Evolutionary conservation across 768 basidiomycete species (phyloP), one percentile per base, ranked within the genome.

Genomic region (Pisolithus orientalis): DNA sequence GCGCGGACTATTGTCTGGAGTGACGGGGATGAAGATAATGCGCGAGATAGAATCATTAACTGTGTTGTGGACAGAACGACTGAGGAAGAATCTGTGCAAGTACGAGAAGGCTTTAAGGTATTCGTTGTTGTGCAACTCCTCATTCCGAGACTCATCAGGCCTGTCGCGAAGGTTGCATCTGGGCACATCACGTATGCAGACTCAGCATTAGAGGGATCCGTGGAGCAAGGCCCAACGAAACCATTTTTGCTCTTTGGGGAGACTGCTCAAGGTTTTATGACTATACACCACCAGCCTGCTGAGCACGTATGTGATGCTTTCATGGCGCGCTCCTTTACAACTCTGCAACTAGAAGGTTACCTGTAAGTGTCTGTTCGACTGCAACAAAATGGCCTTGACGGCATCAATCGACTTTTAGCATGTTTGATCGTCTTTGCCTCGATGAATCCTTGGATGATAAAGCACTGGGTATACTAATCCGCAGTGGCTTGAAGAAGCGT

Each of bases 11-110:
- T 84, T 46, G 59, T 80, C 3, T 82, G 75, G 75, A 65, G 58
- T 11, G 62, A 72, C 5, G 34, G 31, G 17, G 46, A 34, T 6
- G 31, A 34, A 11, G 32, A 34, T 24, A 6, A 16, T 16, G 31
- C 8, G 8, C 34, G 46, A 2, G 17, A 21, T 25, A n/a, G 32
- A 21, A 47, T 47, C n/a, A 37, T 47, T 8, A 37, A n/a, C 10
- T 47, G 46, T 11, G 32, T 37, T 7, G 31, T 47, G 17, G 46
- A 47, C 34, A 37, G 46, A n/a, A 80, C 75, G 6, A 73, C 72
- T 16, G 78, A 82, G 54, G 79, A 80, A 49, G 82, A 82, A 57
- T 68, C 70, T 5, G 78, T 80, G 2, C 60, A 63, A 1, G 59
- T 66, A 7, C 68, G 70, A 14, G 64, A 67, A 4, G 80, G 80